phyloP scores from a whole-genome alignment of 306 rosid species.

The Parietaria judaica region DNA sequence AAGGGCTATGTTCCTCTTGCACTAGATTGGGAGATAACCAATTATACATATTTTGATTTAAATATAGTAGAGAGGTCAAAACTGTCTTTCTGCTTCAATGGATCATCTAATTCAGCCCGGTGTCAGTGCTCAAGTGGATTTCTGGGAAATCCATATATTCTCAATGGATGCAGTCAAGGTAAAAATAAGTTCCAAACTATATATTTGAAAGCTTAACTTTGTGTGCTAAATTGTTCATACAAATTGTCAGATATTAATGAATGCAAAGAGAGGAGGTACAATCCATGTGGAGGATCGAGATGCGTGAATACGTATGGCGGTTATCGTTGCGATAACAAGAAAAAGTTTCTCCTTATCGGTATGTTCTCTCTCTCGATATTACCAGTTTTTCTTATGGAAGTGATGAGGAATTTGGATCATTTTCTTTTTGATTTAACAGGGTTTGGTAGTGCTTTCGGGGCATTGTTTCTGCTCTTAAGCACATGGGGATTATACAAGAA shows the following conservation, averaged over 20 bases:
- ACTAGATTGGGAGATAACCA: neutral
- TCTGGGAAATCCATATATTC: neutral
- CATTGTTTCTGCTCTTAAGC: neutral
- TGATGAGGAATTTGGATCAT: neutral
- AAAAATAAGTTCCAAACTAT: neutral
- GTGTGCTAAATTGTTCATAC: too few relatives aligned
- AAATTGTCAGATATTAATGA: conserved; percentile 3
- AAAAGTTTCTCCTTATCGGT: neutral
- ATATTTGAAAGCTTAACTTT: too few relatives aligned
- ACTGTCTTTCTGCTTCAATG: neutral
- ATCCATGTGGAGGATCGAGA: neutral
- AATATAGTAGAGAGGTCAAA: neutral
- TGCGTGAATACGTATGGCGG: neutral
- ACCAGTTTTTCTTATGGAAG: neutral
- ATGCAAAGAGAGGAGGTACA: neutral
- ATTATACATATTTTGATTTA: neutral
- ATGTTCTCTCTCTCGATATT: neutral
- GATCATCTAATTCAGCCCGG: rapidly evolving
- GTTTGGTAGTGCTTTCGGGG: neutral
- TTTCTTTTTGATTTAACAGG: neutral
- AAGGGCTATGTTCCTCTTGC: neutral
- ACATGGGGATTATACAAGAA: neutral
- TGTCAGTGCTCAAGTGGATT: neutral
- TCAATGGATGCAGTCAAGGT: conserved; percentile 6
- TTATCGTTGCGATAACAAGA: neutral